Evolutionary conservation across 371 early-diverging fungal species (phyloP), one percentile per base, ranked within the genome.

Genomic region (Mortierella sp.): DNA sequence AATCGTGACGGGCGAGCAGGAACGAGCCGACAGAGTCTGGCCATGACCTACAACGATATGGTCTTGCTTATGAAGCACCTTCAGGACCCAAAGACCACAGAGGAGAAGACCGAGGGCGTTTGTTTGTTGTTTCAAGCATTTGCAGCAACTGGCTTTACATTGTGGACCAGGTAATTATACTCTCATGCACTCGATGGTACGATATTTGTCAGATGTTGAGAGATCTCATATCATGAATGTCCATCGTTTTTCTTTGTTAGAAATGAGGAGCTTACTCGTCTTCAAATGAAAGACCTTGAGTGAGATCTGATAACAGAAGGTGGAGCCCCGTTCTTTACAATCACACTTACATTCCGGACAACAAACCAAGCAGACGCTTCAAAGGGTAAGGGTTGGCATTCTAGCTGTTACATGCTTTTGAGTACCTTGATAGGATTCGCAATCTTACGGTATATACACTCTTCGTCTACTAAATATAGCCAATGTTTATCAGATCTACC

Each of bases 41-140:
- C 66, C 10, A 66, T 73, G 41, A 0, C 31, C 19, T 53, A 65
- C 43, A 37, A 65, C 0, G 73, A 66, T 24, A 43, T 73, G 31
- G 13, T 8, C 3, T 14, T 2, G 6, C 45, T 66, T 2, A 66
- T 73, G 73, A 34, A 2, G 2, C 26, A 73, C 26, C 55, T 73
- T 24, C 45, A 73, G 34, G 26, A 67, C 1, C 22, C 39, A 22
- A 40, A 41, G 4, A 61, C 63, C 1, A 73, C 47, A n/a, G 45
- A 19, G 39, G n/a, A 43, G 4, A n/a, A 65, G 10, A 39, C 41
- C 7, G 58, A 29, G 11, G 55, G 55, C 7, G 14, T 43, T 6
- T 73, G 66, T 41, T 40, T 73, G 47, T 24, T 73, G 10, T 73
- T 73, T 19, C 73, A 73, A 43, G 66, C 71, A 1, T 70, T 70